Base-by-base conservation (phyloP, 805 yeast genomes). In the Cyberlindnera misumaiensis region DNA sequence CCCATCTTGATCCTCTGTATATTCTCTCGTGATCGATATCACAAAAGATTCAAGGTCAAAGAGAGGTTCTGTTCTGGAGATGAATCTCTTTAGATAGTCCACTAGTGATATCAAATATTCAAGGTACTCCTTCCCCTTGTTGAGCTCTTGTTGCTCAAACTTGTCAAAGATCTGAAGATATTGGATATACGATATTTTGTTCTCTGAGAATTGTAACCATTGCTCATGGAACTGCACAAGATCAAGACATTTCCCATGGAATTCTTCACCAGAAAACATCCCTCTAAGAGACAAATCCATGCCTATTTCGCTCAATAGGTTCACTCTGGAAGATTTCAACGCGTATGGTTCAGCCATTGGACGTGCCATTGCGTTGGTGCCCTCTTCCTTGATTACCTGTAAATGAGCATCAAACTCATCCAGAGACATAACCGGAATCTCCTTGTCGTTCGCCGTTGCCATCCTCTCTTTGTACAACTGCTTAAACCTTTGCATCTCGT, bases 161-260 rank as follows among this genome's bases (percentile, higher is more conserved):
- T 63, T 56, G 32, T 70, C 65, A 45, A 80, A 67, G 4, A 53
- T 47, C 17, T 58, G 62, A 24, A 84, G 51, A 51, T 73, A 85
- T 43, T 72, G 72, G 9, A 67, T 50, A 46, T 82, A 80, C 4
- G 68, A 52, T 25, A 62, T 51, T 10, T 68, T 59, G 1, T 55
- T 52, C 30, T 54, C 53, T 2, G 62, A 51, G 6, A 76, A 60
- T 38, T 73, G 68, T 28, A 79, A 54, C 75, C 80, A 83, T 24
- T 49, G 47, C 24, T 71, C 73, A 57, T 78, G 81, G 34, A 68
- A 63, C 4, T 53, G 53, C 4, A 65, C 53, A 38, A 86, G 61
- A 44, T 86, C 90, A 14, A 88, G 46, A 45, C 57, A 75, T 44
- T 70, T 71, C 0, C 96, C 96, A 51, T 69, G 72, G 26, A 60